A percentile compares a stretch with the other conserved stretches of the same genome.
Conservation (phyloP, 1,139 yeast genomes). For the Sugiyamaella xylanicola region DNA sequence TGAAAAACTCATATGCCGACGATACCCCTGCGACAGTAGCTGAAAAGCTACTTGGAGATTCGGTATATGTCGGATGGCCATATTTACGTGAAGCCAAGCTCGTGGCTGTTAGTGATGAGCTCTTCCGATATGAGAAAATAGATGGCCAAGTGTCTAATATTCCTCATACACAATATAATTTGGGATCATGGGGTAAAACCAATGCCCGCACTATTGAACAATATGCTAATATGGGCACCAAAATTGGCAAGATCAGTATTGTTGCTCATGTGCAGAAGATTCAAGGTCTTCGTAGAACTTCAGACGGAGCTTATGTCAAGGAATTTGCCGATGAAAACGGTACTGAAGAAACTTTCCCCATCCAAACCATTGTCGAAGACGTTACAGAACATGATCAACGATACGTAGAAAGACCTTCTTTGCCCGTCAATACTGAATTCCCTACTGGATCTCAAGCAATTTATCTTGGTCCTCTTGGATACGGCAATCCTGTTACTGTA, state of each 20-base stretch:
- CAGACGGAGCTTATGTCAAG: constrained; percentile 77
- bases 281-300: constrained; percentile 68
- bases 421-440: constrained; percentile 78
- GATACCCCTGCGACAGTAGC: constrained; percentile 55
- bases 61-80: constrained; percentile 86
- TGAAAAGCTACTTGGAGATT: constrained; percentile 57
- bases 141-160: constrained; percentile 35
- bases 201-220: constrained; percentile 41
- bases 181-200: constrained; percentile 47
- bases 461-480: constrained; percentile 86
- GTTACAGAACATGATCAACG: constrained; percentile 76
- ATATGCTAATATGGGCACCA: constrained; percentile 59
- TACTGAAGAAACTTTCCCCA: constrained; percentile 53
- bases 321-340: constrained; percentile 53
- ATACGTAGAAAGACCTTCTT: constrained; percentile 69
- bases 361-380: constrained; percentile 75
- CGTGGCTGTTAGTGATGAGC: constrained; percentile 61
- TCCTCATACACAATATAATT: constrained; percentile 46
- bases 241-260: constrained; percentile 55
- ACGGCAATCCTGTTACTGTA: constrained; percentile 81
- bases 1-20: constrained; percentile 59
- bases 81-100: constrained; percentile 80
- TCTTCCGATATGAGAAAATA: constrained; percentile 50
- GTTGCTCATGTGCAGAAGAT: constrained; percentile 72
- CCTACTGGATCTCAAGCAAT: constrained; percentile 73